Percentiles rank a stretch among this genome's conserved stretches.
Conservation (phyloP, 331 rosid genomes). For the Telfairia occidentalis region DNA sequence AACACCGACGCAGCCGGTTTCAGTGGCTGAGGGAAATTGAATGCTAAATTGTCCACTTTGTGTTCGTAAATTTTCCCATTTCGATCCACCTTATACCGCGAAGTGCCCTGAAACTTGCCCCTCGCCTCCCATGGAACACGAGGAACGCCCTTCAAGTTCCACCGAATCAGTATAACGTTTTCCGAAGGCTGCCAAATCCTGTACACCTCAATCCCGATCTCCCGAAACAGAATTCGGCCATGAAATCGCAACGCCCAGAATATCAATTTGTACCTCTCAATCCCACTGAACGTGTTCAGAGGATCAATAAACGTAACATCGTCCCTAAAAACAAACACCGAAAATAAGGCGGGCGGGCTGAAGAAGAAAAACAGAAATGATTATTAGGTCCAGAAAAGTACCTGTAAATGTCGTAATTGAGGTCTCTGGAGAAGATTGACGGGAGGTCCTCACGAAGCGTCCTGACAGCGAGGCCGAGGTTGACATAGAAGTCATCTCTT, state of each 20-base stretch:
- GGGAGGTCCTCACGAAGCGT: slow-evolving; percentile 88
- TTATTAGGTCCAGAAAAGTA: slow-evolving; percentile 9
- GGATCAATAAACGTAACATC: slow-evolving; percentile 77
- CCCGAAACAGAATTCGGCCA: slow-evolving; percentile 63
- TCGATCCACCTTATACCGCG: slow-evolving; percentile 66
- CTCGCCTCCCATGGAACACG: slow-evolving; percentile 92
- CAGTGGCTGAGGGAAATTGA: slow-evolving; percentile 59
- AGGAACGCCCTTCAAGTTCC: slow-evolving; percentile 85
- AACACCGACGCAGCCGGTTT: slow-evolving; percentile 63
- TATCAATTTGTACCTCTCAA: slow-evolving; percentile 77
- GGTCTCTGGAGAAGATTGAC: slow-evolving; percentile 60
- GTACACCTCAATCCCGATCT: slow-evolving; percentile 59
- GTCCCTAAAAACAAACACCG: slow-evolving; percentile 44
- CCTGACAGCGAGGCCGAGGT: slow-evolving; percentile 78
- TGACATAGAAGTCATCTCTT: slow-evolving; percentile 69
- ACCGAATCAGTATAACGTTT: slow-evolving; percentile 70
- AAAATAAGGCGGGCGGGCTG: neutral
- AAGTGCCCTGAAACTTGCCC: slow-evolving; percentile 92
- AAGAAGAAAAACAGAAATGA: neutral
- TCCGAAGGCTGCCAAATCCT: slow-evolving; percentile 95
- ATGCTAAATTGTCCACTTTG: slow-evolving; percentile 78
- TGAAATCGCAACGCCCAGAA: slow-evolving; percentile 94
- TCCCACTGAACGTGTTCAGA: slow-evolving; percentile 70
- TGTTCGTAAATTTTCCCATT: slow-evolving; percentile 87
- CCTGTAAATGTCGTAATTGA: slow-evolving; percentile 88